Percentiles rank a stretch among this genome's conserved stretches.
These are phyloP conservation scores for Vigna unguiculata DNA, from an alignment of 306 rosid species.

Conservation along the genomic window DNA sequence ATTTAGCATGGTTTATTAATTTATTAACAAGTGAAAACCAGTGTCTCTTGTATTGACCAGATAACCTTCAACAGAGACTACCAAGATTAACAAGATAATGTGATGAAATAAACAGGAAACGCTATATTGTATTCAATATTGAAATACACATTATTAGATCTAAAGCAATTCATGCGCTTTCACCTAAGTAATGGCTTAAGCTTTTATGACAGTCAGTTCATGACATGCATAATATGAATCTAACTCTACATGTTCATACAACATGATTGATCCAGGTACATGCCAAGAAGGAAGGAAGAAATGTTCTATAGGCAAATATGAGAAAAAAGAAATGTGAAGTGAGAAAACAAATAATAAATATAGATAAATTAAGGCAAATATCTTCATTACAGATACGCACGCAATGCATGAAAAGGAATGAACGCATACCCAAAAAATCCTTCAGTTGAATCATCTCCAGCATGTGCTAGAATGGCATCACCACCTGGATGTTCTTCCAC, in stretches of 20 bases:
- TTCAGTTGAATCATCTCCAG: slow-evolving; percentile 90
- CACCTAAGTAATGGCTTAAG: neutral
- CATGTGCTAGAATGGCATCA: slow-evolving; percentile 90
- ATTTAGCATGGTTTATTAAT: neutral
- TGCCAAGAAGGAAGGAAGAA: neutral
- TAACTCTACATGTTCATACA: neutral
- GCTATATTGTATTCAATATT: neutral
- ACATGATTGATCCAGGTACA: slow-evolving; percentile 4
- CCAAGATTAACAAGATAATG: neutral
- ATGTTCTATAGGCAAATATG: slow-evolving; percentile 24
- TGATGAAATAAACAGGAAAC: neutral
- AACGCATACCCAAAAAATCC: slow-evolving; percentile 77
- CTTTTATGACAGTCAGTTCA: neutral
- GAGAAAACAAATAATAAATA: neutral
- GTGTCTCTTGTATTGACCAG: neutral
- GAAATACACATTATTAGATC: neutral
- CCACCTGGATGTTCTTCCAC: slow-evolving; percentile 99
- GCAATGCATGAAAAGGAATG: slow-evolving; percentile 26
- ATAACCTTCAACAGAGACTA: slow-evolving; percentile 5
- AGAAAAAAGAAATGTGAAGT: neutral
- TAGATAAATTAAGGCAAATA: slow-evolving; percentile 14
- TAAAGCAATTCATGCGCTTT: neutral
- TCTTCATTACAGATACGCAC: slow-evolving; percentile 16
- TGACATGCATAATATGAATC: neutral
- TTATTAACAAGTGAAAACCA: slow-evolving; percentile 7